These are phyloP conservation scores for Solanum appendiculatum DNA, from an alignment of 257 asterid genomes.

Conservation along the genomic window DNA sequence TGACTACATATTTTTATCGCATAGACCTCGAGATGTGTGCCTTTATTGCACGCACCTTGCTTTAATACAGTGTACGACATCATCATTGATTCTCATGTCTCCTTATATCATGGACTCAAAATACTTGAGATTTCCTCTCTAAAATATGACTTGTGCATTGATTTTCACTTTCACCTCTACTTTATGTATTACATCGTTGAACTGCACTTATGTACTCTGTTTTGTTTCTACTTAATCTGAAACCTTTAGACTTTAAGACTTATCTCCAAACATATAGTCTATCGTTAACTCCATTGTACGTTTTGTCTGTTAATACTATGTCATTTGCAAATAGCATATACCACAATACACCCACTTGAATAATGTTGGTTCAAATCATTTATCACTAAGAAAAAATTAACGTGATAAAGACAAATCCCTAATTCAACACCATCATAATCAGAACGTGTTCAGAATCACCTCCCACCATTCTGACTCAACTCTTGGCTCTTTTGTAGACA, in stretches of 20 bases:
- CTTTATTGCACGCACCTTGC: background rate
- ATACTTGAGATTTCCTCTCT: background rate
- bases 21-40: accelerated
- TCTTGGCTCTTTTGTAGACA: background rate
- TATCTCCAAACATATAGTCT: too few species aligned
- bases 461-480: background rate
- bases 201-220: background rate
- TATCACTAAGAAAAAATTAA: too few species aligned
- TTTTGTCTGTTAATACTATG: too few species aligned
- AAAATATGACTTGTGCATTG: too few species aligned
- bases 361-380: background rate
- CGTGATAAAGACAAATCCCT: background rate
- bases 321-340: background rate
- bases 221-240: background rate
- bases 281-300: too few species aligned
- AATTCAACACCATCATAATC: background rate
- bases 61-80: too few species aligned
- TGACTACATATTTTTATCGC: background rate
- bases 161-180: too few species aligned
- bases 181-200: too few species aligned
- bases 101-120: background rate
- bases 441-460: background rate
- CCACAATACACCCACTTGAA: background rate
- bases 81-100: background rate
- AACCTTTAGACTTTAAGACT: too few species aligned